Conservation (phyloP, 805 yeast genomes). For the Candida tallmaniae region DNA sequence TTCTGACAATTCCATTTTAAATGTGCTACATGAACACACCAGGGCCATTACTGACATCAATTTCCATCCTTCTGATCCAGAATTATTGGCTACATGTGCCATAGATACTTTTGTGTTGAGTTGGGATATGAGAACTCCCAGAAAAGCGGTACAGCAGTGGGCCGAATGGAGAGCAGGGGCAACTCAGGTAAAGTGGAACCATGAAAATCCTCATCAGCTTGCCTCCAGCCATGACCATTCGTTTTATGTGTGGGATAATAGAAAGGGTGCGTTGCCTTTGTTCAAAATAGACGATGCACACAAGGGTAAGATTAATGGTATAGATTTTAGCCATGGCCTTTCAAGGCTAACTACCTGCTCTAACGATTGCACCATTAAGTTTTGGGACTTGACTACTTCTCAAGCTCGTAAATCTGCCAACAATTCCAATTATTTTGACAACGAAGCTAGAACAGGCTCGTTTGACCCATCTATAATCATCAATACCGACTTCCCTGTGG, state of each 20-base stretch:
- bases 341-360: slow-evolving; percentile 75
- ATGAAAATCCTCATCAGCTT: slow-evolving; percentile 63
- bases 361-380: slow-evolving; percentile 75
- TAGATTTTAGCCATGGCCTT: slow-evolving; percentile 68
- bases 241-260: slow-evolving; percentile 81
- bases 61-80: slow-evolving; percentile 85
- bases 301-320: slow-evolving; percentile 79
- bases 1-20: slow-evolving; percentile 68
- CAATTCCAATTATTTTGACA: slow-evolving; percentile 17
- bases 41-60: slow-evolving; percentile 95
- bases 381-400: slow-evolving; percentile 61
- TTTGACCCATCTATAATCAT: slow-evolving; percentile 54
- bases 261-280: slow-evolving; percentile 78
- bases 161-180: slow-evolving; percentile 98
- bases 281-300: slow-evolving; percentile 65
- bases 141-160: slow-evolving; percentile 66
- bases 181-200: slow-evolving; percentile 92
- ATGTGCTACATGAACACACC: slow-evolving; percentile 82
- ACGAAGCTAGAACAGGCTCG: background rate
- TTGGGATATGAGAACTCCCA: slow-evolving; percentile 88
- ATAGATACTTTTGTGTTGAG: slow-evolving; percentile 82
- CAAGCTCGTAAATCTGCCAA: slow-evolving; percentile 10
- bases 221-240: slow-evolving; percentile 85
- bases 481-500: slow-evolving; percentile 75
- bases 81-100: slow-evolving; percentile 85